phyloP scores from a whole-genome alignment of 768 basidiomycete genomes.

The Hypsizygus marmoreus region DNA sequence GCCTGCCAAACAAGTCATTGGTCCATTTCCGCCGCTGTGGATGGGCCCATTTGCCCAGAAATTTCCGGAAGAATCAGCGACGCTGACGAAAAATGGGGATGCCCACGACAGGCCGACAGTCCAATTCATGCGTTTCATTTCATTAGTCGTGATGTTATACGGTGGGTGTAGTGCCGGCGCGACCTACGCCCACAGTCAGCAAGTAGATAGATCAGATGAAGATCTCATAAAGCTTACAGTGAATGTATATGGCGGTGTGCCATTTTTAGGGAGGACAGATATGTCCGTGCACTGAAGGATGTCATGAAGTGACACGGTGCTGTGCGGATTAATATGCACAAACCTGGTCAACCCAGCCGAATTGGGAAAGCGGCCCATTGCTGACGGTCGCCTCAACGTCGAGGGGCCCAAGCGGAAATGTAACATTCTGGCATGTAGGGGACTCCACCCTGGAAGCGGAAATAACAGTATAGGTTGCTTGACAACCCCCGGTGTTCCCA shows the following conservation, averaged over 20 bases:
- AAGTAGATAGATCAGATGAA: not conserved
- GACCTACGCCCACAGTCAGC: constrained; percentile 36
- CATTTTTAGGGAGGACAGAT: constrained; percentile 51
- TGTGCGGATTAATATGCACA: constrained; percentile 6
- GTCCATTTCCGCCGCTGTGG: constrained; percentile 48
- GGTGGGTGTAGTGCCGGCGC: constrained; percentile 65
- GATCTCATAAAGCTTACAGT: constrained; percentile 38
- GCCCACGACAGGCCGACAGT: constrained; percentile 56
- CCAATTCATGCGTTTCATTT: constrained; percentile 53
- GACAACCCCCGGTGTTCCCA: constrained; percentile 63
- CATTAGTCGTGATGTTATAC: constrained; percentile 51
- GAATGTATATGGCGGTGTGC: constrained; percentile 59
- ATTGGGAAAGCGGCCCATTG: constrained; percentile 56
- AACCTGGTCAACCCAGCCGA: constrained; percentile 61
- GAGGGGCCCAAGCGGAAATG: constrained; percentile 42
- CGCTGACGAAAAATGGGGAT: constrained; percentile 56
- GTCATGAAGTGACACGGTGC: not conserved
- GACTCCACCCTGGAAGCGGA: constrained; percentile 35
- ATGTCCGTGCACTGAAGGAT: constrained; percentile 57
- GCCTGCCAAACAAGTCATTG: constrained; percentile 44
- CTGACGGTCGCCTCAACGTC: constrained; percentile 44
- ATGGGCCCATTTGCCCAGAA: constrained; percentile 61
- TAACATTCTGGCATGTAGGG: constrained; percentile 53
- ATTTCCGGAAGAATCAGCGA: constrained; percentile 51
- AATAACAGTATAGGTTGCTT: constrained; percentile 58